Evolutionary conservation across 1,284 basidiomycete species (phyloP), one percentile per base, ranked within the genome.

Genomic region (Cutaneotrichosporon sp.): DNA sequence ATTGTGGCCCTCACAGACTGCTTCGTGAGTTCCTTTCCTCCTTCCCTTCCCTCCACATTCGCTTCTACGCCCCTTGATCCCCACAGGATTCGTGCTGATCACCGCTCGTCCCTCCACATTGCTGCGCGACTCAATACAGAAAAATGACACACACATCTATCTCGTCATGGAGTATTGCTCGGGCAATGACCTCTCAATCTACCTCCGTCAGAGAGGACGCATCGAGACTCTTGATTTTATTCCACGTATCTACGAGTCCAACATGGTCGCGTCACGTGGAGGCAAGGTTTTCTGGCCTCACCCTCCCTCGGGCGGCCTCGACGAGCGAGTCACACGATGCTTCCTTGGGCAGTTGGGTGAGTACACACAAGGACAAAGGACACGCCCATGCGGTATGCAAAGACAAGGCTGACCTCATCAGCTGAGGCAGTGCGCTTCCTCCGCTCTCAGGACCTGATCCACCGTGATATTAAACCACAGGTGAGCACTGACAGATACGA

Each of bases 111-210:
- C 52, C 32, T 42, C 31, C 47, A 26, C 46, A 21, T 16, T 26
- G 10, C 56, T 46, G 8, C 32, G 16, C 58, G 42, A 42, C 52
- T 66, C 30, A 91, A 93, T 57, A 38, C 75, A 95, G 92, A 91
- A 93, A 75, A 92, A 92, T 32, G 91, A 95, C 72, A 86, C 87
- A 63, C 89, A 96, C 78, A 97, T 99, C 77, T 97, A 97, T 82
- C 88, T 99, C 62, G 90, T 99, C 76, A 99, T 99, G 90, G 94
- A 96, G 74, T 98, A 88, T 80, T 98, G 96, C 80, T 88, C 93
- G 0, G 94, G 93, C 4, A 94, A 94, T 14, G 97, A 99, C 80
- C 87, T 99, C 52, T 92, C 92, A 0, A 88, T 92, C 72, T 98
- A 98, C 78, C 96, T 99, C 84, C 93, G 92, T 86, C 92, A 92